These are phyloP conservation scores for Vickermania spadyakhi DNA, from an alignment of 208 protist species.

Conservation along the genomic window DNA sequence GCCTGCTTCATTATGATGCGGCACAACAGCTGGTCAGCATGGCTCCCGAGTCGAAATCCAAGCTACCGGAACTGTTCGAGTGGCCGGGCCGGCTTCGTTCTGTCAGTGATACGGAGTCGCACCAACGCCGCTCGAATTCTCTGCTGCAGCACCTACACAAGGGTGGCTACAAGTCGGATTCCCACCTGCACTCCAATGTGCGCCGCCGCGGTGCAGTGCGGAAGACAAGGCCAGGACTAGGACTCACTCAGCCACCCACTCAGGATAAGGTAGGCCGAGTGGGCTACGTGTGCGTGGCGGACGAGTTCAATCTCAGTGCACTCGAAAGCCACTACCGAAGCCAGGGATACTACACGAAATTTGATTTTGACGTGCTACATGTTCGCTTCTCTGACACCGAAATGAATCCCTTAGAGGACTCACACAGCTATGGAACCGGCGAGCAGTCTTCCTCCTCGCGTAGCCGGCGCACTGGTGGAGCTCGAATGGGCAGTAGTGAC, in stretches of 20 bases:
- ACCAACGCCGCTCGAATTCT: not conserved
- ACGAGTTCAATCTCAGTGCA: slow-evolving; percentile 56
- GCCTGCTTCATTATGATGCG: not conserved
- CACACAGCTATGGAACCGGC: not conserved
- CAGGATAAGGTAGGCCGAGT: slow-evolving; percentile 24
- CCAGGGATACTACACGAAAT: slow-evolving; percentile 71
- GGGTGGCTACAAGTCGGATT: slow-evolving; percentile 3
- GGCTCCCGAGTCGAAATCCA: not conserved
- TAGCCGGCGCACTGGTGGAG: not conserved
- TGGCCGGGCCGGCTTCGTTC: not conserved
- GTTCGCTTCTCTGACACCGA: slow-evolving; percentile 42
- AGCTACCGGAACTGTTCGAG: not conserved
- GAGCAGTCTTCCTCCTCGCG: not conserved
- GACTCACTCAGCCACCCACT: not conserved
- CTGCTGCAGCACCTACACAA: not conserved
- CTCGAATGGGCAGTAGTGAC: not conserved
- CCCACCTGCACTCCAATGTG: not conserved
- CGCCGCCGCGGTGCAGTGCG: not conserved
- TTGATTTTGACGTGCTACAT: slow-evolving; percentile 70
- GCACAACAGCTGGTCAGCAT: not conserved
- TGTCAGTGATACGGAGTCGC: not conserved
- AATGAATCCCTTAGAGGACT: not conserved
- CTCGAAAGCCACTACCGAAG: slow-evolving; percentile 44
- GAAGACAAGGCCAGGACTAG: not conserved
- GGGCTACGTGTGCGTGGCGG: slow-evolving; percentile 65